Evolutionary conservation across 176 grass and related monocot species (phyloP).

Genomic region (Oryza officinalis): DNA sequence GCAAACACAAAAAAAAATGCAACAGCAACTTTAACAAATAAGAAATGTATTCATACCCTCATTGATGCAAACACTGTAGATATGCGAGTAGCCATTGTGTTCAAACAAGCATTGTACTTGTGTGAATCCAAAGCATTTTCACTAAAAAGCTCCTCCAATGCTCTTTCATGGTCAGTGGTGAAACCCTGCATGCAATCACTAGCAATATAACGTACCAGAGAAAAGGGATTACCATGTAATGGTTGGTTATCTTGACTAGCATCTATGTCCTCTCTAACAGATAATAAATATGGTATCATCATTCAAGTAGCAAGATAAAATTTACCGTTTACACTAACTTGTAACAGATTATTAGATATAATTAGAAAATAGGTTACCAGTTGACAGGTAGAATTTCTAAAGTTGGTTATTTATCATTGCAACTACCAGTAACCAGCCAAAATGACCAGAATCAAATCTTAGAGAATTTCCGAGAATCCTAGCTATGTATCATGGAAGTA

Average conservation of each 20-base stretch:
- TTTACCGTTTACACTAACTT: slow-evolving; percentile 26
- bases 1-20: neutral
- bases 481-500: neutral
- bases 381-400: neutral
- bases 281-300: neutral
- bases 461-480: slow-evolving; percentile 12
- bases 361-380: neutral
- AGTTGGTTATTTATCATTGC: neutral
- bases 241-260: neutral
- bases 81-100: slow-evolving; percentile 91
- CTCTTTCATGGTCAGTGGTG: slow-evolving; percentile 91
- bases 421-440: neutral
- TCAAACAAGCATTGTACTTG: slow-evolving; percentile 91
- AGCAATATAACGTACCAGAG: slow-evolving; percentile 10
- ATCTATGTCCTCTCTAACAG: neutral
- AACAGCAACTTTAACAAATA: slow-evolving; percentile 26
- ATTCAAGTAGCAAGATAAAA: neutral
- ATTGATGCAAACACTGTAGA: slow-evolving; percentile 88
- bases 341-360: neutral
- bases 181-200: slow-evolving; percentile 66
- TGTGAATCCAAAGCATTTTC: slow-evolving; percentile 86
- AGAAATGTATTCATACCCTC: slow-evolving; percentile 50
- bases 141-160: slow-evolving; percentile 95
- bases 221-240: slow-evolving; percentile 16
- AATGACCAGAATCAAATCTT: neutral